Evolutionary conservation across 352 stramenopile species (phyloP), one percentile per base, ranked within the genome.

Genomic region (Plasmopara viticola): DNA sequence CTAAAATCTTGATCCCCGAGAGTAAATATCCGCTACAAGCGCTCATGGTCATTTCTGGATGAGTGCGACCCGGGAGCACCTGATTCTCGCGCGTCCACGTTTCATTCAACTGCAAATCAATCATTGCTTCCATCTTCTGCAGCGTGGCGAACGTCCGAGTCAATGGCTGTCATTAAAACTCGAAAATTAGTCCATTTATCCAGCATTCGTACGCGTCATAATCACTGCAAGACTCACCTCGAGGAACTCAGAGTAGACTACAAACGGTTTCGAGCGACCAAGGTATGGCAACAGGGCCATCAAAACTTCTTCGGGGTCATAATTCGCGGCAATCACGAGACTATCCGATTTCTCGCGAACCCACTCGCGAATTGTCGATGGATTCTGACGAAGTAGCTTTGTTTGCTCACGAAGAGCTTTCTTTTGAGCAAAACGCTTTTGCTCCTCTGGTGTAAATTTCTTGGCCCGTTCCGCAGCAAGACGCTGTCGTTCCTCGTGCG

Each of bases 11-110:
- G 44, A 95, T 91, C 5, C 94, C 95, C 6, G 86, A 96, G 14
- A 98, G 69, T 30, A 98, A 68, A 60, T 97, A 98, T 13, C 95
- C 94, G 42, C 94, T 96, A 69, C 88, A 96, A 46, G 95, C 93
- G 61, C 83, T 96, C 90, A 98, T 98, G 58, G 81, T 97, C 95
- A 98, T 98, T 53, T 92, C 86, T 0, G 95, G 95, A 72, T 98
- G 95, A 29, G 94, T 98, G 12, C 93, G 78, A 13, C 90, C 89
- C 6, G 90, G 89, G 15, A 98, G 51, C 13, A 93, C 85, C 69
- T 98, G 94, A 70, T 97, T 96, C 65, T 98, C 92, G 31, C 95
- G 86, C 45, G 94, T 96, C 91, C 92, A 98, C 10, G 90, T 97
- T 62, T 98, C 92, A 41, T 84, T 98, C 15, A 98, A 60, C 50